A percentile compares a stretch with the other conserved stretches of the same genome.
These are phyloP conservation scores for Phaffia australis DNA, from an alignment of 768 basidiomycete species.

Conservation along the genomic window DNA sequence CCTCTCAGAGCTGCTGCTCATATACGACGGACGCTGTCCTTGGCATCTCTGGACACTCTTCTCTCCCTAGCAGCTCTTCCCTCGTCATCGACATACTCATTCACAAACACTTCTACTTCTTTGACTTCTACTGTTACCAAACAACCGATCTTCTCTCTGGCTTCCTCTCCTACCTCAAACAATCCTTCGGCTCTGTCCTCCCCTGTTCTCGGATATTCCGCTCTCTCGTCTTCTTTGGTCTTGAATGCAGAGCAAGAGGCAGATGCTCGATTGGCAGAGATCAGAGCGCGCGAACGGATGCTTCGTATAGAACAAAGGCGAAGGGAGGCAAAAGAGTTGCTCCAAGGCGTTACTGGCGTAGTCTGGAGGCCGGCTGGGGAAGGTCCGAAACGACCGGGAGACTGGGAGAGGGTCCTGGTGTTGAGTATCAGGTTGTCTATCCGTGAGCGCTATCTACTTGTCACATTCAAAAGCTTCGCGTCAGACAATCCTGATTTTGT, in stretches of 20 bases:
- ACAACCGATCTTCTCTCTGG: not conserved
- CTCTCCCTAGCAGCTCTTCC: slow-evolving; percentile 29
- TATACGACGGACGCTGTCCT: slow-evolving; percentile 37
- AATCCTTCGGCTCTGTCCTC: not conserved
- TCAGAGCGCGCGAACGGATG: slow-evolving; percentile 26
- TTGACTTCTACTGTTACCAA: not conserved
- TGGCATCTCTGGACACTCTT: slow-evolving; percentile 35
- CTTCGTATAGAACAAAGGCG: slow-evolving; percentile 5
- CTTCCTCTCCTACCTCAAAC: not conserved
- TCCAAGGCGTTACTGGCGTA: slow-evolving; percentile 30
- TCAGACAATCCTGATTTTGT: not conserved
- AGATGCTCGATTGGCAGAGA: slow-evolving; percentile 26
- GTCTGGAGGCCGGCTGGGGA: slow-evolving; percentile 36
- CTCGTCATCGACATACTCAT: slow-evolving; percentile 1
- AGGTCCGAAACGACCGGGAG: slow-evolving; percentile 31
- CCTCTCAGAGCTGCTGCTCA: slow-evolving; percentile 34
- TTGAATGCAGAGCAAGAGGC: slow-evolving; percentile 21
- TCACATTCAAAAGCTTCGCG: not conserved
- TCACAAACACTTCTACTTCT: not conserved
- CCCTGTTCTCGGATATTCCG: not conserved
- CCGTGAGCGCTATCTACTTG: not conserved
- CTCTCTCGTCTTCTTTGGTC: not conserved
- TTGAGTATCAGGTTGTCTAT: slow-evolving; percentile 25
- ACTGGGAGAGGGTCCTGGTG: slow-evolving; percentile 35
- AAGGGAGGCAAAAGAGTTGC: slow-evolving; percentile 11